A percentile compares a stretch with the other conserved stretches of the same genome.
These are phyloP conservation scores for Crithidia brevicula DNA, from an alignment of 208 protist species.

Conservation along the genomic window DNA sequence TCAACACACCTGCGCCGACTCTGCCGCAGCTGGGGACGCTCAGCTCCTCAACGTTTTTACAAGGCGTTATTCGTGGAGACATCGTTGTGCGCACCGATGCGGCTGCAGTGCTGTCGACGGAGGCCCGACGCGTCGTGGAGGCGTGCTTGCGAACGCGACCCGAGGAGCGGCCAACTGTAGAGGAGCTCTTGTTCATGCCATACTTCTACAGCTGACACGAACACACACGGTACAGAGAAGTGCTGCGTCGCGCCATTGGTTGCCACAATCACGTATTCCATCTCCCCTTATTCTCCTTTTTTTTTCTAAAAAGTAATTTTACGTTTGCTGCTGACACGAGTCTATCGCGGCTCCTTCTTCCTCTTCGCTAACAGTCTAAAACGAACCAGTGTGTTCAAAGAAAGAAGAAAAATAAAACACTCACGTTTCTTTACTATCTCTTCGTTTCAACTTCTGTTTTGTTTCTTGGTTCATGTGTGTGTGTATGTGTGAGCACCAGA, in stretches of 20 bases:
- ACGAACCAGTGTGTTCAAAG: too few species aligned
- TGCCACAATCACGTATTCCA: too few species aligned
- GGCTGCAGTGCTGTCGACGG: conserved; percentile 3
- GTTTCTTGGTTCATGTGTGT: conserved; percentile 1
- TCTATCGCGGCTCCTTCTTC: too few species aligned
- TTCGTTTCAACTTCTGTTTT: too few species aligned
- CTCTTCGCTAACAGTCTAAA: too few species aligned
- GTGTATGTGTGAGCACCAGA: not conserved
- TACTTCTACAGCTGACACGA: conserved; percentile 36
- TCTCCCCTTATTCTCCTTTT: too few species aligned
- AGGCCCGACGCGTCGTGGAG: conserved; percentile 45
- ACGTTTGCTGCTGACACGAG: too few species aligned
- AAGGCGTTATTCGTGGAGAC: conserved; percentile 25
- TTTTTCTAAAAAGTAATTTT: not conserved
- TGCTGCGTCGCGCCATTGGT: too few species aligned
- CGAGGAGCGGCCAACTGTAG: conserved; percentile 37
- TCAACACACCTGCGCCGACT: not conserved
- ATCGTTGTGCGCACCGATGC: conserved; percentile 24
- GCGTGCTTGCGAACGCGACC: conserved; percentile 44
- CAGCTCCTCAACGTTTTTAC: conserved; percentile 25
- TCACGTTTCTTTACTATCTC: too few species aligned
- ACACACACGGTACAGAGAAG: too few species aligned
- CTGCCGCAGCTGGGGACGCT: not conserved
- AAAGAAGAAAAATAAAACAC: too few species aligned
- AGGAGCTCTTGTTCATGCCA: conserved; percentile 54